These are phyloP conservation scores for Aspergillus ochraceus DNA, from an alignment of 2,329 filamentous ascomycete species.

Conservation along the genomic window DNA sequence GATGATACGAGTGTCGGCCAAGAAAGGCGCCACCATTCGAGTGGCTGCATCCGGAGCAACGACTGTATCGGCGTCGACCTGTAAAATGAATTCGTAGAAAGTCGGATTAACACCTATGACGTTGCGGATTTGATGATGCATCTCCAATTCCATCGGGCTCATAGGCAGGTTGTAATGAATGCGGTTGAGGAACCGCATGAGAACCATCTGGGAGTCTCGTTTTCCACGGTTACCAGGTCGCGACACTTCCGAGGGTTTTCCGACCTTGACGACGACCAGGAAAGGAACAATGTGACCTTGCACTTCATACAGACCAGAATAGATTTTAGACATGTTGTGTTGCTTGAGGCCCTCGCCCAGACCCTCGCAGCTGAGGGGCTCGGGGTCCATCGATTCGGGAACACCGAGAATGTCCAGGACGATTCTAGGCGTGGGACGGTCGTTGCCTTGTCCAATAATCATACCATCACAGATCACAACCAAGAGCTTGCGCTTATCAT, in stretches of 20 bases:
- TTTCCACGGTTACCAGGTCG: conserved; percentile 94
- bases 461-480: conserved; percentile 95
- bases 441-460: conserved; percentile 99
- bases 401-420: conserved; percentile 97
- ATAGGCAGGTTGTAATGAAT: conserved; percentile 97
- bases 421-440: conserved; percentile 90
- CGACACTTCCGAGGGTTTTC: conserved; percentile 74
- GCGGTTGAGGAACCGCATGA: conserved; percentile 99
- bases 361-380: conserved; percentile 94
- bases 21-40: conserved; percentile 86
- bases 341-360: conserved; percentile 94
- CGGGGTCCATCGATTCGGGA: conserved; percentile 87
- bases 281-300: conserved; percentile 98
- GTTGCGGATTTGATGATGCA: conserved; percentile 98
- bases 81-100: conserved; percentile 95
- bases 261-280: conserved; percentile 94
- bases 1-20: conserved; percentile 90
- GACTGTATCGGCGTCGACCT: conserved; percentile 96
- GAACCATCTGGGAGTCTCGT: conserved; percentile 96
- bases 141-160: conserved; percentile 94
- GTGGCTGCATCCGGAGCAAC: conserved; percentile 87
- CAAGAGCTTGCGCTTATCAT: conserved; percentile 95
- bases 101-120: conserved; percentile 98
- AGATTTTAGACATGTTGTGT: conserved; percentile 99
- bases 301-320: conserved; percentile 96